Evolutionary conservation across 1,284 basidiomycete species (phyloP).

Genomic region (Tilletiopsis washingtonensis): DNA sequence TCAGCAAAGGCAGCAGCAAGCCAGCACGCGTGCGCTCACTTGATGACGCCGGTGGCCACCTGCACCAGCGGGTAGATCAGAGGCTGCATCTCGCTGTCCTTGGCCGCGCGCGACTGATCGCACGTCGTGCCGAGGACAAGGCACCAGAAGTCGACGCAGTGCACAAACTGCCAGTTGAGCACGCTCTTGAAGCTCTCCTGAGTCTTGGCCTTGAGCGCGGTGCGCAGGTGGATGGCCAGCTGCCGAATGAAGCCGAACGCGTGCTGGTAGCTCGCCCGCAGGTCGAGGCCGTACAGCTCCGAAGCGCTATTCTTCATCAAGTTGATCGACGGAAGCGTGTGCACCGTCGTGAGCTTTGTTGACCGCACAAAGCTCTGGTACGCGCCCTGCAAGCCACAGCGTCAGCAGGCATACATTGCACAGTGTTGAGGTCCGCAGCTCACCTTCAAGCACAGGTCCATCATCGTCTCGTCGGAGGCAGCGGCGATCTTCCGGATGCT

Average conservation of each 20-base stretch:
- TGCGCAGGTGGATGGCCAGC: conserved; percentile 84
- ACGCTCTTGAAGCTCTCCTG: conserved; percentile 42
- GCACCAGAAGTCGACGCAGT: conserved; percentile 94
- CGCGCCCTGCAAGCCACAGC: conserved; percentile 56
- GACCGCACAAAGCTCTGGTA: conserved; percentile 77
- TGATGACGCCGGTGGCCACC: conserved; percentile 78
- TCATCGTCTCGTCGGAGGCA: conserved; percentile 69
- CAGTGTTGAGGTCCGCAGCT: conserved; percentile 9
- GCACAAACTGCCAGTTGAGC: conserved; percentile 90
- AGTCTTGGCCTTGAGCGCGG: conserved; percentile 76
- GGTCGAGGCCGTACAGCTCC: conserved; percentile 71
- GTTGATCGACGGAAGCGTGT: conserved; percentile 87
- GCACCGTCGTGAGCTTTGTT: conserved; percentile 70
- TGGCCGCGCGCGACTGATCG: conserved; percentile 9
- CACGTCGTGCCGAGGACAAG: conserved; percentile 55
- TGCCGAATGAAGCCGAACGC: conserved; percentile 95
- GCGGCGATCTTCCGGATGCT: conserved; percentile 74
- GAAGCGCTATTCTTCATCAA: conserved; percentile 97
- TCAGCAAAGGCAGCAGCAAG: no score
- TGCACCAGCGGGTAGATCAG: conserved; percentile 94
- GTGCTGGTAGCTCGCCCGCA: conserved; percentile 71
- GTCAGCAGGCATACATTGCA: neutral
- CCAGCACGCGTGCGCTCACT: conserved; percentile 48
- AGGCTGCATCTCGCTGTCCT: conserved; percentile 64
- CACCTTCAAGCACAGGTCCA: conserved; percentile 81